A percentile compares a stretch with the other conserved stretches of the same genome.
phyloP scores from a whole-genome alignment of 805 yeast genomes.

The Tetrapisispora phaffii region DNA sequence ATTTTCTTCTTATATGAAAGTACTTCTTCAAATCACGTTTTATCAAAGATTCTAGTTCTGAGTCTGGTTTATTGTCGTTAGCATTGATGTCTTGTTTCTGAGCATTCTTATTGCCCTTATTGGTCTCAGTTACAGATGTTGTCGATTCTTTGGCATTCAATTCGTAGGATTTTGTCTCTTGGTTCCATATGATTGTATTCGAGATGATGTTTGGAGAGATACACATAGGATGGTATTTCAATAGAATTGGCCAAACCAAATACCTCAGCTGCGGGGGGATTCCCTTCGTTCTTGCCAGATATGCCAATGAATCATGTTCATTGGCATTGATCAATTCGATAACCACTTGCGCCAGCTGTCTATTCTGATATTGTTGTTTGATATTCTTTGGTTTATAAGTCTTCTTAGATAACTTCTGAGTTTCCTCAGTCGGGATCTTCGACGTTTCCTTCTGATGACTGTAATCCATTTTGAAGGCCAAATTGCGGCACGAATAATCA shows the following conservation, averaged over 20 bases:
- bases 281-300: constrained; percentile 73
- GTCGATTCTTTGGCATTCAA: background rate
- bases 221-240: constrained; percentile 80
- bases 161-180: constrained; percentile 1
- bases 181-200: constrained; percentile 32
- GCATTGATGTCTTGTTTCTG: background rate
- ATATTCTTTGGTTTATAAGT: constrained; percentile 11
- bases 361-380: constrained; percentile 21
- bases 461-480: background rate
- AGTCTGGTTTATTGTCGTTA: background rate
- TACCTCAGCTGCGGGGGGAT: constrained; percentile 74
- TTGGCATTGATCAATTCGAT: constrained; percentile 44
- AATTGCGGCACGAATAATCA: background rate
- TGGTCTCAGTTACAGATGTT: background rate
- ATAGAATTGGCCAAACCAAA: constrained; percentile 73
- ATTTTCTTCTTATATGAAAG: constrained; percentile 29
- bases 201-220: constrained; percentile 62
- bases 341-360: constrained; percentile 37
- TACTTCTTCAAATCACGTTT: constrained; percentile 53
- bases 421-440: background rate
- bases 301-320: constrained; percentile 68
- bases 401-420: background rate
- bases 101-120: background rate
- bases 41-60: constrained; percentile 22
- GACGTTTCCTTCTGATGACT: background rate